phyloP scores from a whole-genome alignment of 495 filamentous ascomycete species.

The Trichoderma parareesei region DNA sequence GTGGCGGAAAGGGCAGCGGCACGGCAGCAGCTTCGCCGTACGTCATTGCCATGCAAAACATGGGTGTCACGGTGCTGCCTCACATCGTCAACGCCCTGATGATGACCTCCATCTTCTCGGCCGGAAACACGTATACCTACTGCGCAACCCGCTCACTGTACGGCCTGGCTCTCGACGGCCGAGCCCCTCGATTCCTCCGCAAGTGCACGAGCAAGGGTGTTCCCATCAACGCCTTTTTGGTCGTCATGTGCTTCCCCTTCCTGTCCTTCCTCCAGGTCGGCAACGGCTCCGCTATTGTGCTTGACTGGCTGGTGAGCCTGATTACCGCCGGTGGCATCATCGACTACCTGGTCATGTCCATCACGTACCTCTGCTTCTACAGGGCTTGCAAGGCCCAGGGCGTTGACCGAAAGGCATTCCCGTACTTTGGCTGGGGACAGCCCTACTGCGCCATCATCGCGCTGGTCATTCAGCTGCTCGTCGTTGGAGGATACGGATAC shows the following conservation, averaged over 20 bases:
- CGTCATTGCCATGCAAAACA: slow-evolving; percentile 61
- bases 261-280: slow-evolving; percentile 37
- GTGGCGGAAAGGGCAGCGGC: slow-evolving; percentile 28
- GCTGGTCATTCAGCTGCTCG: slow-evolving; percentile 34
- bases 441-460: slow-evolving; percentile 49
- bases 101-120: slow-evolving; percentile 55
- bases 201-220: slow-evolving; percentile 47
- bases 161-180: slow-evolving; percentile 48
- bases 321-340: slow-evolving; percentile 41
- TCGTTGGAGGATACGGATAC: slow-evolving; percentile 48
- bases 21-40: slow-evolving; percentile 55
- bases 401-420: slow-evolving; percentile 45
- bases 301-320: slow-evolving; percentile 34
- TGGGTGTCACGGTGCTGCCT: slow-evolving; percentile 50
- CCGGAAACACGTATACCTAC: slow-evolving; percentile 66
- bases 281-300: slow-evolving; percentile 27
- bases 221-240: slow-evolving; percentile 41
- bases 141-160: slow-evolving; percentile 59
- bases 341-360: slow-evolving; percentile 49
- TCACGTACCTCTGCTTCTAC: slow-evolving; percentile 57
- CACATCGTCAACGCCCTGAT: slow-evolving; percentile 61
- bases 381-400: slow-evolving; percentile 51
- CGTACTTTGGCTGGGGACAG: slow-evolving; percentile 51
- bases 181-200: slow-evolving; percentile 48
- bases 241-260: slow-evolving; percentile 43